A percentile compares a stretch with the other conserved stretches of the same genome.
phyloP scores from a whole-genome alignment of 805 yeast genomes.

The Saturnispora ahearnii region DNA sequence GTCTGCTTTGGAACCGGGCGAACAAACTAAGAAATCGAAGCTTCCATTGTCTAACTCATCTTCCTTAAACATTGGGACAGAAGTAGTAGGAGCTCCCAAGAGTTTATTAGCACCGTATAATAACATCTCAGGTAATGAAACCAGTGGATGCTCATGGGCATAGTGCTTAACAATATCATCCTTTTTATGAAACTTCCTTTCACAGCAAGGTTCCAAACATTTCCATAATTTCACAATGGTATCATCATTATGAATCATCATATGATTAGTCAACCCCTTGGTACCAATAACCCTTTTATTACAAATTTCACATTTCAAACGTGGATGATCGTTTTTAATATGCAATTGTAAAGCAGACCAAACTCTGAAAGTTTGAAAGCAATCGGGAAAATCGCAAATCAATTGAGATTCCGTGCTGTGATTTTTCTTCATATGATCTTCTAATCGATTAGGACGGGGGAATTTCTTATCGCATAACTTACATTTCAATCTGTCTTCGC shows the following conservation, averaged over 20 bases:
- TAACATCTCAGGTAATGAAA: conserved; percentile 14
- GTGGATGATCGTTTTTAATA: conserved; percentile 63
- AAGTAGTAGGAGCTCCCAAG: background rate
- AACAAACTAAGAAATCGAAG: background rate
- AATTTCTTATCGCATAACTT: conserved; percentile 56
- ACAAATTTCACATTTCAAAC: conserved; percentile 55
- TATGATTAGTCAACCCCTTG: conserved; percentile 61
- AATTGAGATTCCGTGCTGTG: conserved; percentile 47
- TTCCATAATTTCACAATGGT: conserved; percentile 54
- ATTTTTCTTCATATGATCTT: conserved; percentile 53
- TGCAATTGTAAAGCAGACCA: conserved; percentile 72
- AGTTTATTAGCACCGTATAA: conserved; percentile 2
- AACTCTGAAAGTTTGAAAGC: conserved; percentile 51
- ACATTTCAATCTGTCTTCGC: conserved; percentile 39
- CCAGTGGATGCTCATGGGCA: conserved; percentile 30
- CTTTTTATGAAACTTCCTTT: conserved; percentile 43
- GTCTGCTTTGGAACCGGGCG: background rate
- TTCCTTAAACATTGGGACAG: background rate
- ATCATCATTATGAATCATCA: conserved; percentile 55
- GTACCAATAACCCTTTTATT: conserved; percentile 66
- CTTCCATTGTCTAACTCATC: background rate
- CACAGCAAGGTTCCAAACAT: conserved; percentile 46
- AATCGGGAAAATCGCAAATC: conserved; percentile 55
- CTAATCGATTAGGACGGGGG: conserved; percentile 53
- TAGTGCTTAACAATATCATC: conserved; percentile 51